Conservation (phyloP, 1,139 yeast species). For the Nakaseomyces kungkrabaensis region DNA sequence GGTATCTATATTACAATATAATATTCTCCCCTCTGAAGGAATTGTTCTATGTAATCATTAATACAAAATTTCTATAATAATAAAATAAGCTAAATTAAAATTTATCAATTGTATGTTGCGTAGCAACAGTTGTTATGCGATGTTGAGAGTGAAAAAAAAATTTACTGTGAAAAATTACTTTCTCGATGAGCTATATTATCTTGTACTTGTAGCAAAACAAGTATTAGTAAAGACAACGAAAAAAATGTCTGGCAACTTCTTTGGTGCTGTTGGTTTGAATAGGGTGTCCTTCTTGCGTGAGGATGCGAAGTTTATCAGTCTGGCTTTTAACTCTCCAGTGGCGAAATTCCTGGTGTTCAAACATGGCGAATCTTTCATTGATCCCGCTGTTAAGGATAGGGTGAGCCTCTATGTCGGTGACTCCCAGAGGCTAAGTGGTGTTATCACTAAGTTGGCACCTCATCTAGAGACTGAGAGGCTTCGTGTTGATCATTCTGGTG, state of each 20-base stretch:
- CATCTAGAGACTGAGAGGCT: conserved; percentile 12
- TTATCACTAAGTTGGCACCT: conserved; percentile 12
- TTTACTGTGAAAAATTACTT: too few species aligned
- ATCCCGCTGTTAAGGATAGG: conserved; percentile 3
- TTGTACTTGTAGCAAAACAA: not conserved
- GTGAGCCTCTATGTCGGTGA: conserved; percentile 8
- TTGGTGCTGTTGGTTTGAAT: conserved; percentile 56
- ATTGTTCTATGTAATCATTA: too few species aligned
- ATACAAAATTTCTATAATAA: too few species aligned
- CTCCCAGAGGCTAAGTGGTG: conserved; percentile 9
- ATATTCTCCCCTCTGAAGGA: too few species aligned
- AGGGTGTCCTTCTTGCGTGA: conserved; percentile 72
- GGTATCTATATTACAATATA: too few species aligned
- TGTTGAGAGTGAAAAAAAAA: too few species aligned
- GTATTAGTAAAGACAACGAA: not conserved
- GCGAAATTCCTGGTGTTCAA: conserved; percentile 50
- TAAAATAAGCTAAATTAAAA: too few species aligned
- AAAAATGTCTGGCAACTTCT: conserved; percentile 16
- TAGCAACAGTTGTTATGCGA: too few species aligned
- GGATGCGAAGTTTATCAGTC: conserved; percentile 47
- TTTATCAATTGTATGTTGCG: too few species aligned
- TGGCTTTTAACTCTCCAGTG: conserved; percentile 41
- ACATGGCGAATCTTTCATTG: conserved; percentile 21
- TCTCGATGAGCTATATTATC: not conserved
- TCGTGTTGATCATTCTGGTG: conserved; percentile 18